Conservation (phyloP, 306 rosid genomes). For the Sicyos baderoa region DNA sequence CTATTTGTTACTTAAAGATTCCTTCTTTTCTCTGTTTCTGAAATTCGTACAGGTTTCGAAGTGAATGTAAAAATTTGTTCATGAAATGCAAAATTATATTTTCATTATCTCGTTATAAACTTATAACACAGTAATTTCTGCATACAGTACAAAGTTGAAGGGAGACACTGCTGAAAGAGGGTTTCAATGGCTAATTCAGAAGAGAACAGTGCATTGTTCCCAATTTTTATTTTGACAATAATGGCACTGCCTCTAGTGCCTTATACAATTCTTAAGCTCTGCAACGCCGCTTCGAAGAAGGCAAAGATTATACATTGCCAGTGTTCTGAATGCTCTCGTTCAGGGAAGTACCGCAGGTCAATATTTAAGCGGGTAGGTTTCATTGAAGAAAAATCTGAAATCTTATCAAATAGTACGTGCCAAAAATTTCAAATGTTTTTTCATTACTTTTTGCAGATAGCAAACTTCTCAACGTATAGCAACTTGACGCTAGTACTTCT, state of each 20-base stretch:
- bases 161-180: slow-evolving; percentile 26
- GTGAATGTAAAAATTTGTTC: neutral
- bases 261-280: slow-evolving; percentile 73
- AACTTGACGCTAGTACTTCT: slow-evolving; percentile 74
- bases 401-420: neutral
- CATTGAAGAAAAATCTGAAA: neutral
- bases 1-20: neutral
- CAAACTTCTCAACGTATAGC: slow-evolving; percentile 68
- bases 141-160: slow-evolving; percentile 27
- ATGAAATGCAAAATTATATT: neutral
- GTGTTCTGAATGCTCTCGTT: slow-evolving; percentile 71
- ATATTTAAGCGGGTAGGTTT: slow-evolving; percentile 67
- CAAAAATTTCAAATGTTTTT: neutral
- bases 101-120: neutral
- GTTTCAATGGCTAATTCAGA: slow-evolving; percentile 74
- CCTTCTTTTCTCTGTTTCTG: neutral
- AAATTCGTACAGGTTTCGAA: neutral
- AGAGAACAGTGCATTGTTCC: slow-evolving; percentile 82
- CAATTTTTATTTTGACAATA: slow-evolving; percentile 87
- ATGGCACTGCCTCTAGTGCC: slow-evolving; percentile 93
- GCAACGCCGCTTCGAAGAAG: slow-evolving; percentile 62
- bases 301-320: slow-evolving; percentile 86
- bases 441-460: slow-evolving; percentile 54
- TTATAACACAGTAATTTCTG: neutral
- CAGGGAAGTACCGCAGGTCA: slow-evolving; percentile 84